Percentiles rank a stretch among this genome's conserved stretches.
phyloP scores from a whole-genome alignment of 768 basidiomycete genomes.

The Boletus sp. region DNA sequence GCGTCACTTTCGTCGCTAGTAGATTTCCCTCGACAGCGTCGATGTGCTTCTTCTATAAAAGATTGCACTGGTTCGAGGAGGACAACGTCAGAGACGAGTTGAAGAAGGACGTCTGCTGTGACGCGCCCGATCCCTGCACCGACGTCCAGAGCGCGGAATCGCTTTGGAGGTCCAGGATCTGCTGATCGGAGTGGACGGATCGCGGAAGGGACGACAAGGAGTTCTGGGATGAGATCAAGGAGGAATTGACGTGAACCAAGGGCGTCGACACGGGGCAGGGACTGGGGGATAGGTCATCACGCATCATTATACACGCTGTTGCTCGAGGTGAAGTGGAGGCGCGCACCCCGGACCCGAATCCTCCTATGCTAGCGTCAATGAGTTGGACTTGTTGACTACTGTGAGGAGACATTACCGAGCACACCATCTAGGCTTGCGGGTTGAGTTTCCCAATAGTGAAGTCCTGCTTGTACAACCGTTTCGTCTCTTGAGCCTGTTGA shows the following conservation, averaged over 20 bases:
- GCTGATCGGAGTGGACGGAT: slow-evolving; percentile 45
- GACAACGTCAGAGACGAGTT: slow-evolving; percentile 81
- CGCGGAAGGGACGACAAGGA: slow-evolving; percentile 74
- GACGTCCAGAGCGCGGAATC: slow-evolving; percentile 82
- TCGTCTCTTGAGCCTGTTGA: slow-evolving; percentile 25
- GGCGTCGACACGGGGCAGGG: slow-evolving; percentile 87
- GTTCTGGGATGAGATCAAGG: slow-evolving; percentile 73
- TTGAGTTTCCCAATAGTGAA: slow-evolving; percentile 83
- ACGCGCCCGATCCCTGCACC: slow-evolving; percentile 95
- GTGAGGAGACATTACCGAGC: slow-evolving; percentile 49
- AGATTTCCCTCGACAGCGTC: slow-evolving; percentile 35
- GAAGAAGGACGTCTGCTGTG: slow-evolving; percentile 83
- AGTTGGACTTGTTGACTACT: slow-evolving; percentile 7
- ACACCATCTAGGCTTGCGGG: slow-evolving; percentile 86
- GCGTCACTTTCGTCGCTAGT: slow-evolving; percentile 30
- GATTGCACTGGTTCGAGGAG: slow-evolving; percentile 83
- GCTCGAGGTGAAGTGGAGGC: slow-evolving; percentile 5
- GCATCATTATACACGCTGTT: background rate
- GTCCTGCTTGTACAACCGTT: slow-evolving; percentile 70
- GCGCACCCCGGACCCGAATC: slow-evolving; percentile 53
- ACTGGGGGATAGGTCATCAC: slow-evolving; percentile 37
- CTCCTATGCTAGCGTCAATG: slow-evolving; percentile 30
- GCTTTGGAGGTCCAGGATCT: slow-evolving; percentile 27
- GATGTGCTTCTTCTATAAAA: slow-evolving; percentile 73
- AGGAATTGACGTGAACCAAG: slow-evolving; percentile 88